A percentile compares a stretch with the other conserved stretches of the same genome.
These are phyloP conservation scores for Coccomyxa subellipsoidea DNA, from an alignment of 163 green algal species.

Conservation along the genomic window DNA sequence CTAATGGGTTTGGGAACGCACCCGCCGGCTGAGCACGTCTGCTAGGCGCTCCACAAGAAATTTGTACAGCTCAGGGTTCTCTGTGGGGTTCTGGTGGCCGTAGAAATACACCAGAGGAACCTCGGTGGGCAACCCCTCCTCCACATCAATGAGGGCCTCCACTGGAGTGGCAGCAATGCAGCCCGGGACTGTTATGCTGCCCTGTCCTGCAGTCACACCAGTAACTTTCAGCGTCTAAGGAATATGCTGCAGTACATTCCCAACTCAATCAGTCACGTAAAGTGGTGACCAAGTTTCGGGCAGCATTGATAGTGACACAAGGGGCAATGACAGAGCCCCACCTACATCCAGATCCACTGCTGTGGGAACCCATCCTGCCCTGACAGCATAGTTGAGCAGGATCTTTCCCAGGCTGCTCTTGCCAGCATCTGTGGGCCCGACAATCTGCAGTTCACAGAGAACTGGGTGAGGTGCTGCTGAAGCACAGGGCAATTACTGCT, in stretches of 20 bases:
- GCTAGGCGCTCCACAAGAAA: constrained; percentile 62
- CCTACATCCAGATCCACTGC: constrained; percentile 93
- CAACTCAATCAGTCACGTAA: not conserved
- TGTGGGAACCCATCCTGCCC: constrained; percentile 60
- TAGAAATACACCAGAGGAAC: constrained; percentile 80
- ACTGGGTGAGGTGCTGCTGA: too few relatives aligned
- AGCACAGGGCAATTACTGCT: too few relatives aligned
- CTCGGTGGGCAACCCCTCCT: constrained; percentile 72
- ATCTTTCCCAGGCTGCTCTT: constrained; percentile 84
- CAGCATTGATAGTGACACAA: too few relatives aligned
- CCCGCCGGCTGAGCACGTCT: not conserved
- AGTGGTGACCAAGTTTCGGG: too few relatives aligned
- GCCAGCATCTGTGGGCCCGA: constrained; percentile 78
- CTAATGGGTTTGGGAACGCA: too few relatives aligned
- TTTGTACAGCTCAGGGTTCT: constrained; percentile 62
- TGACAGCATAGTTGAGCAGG: constrained; percentile 89
- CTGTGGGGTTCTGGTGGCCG: constrained; percentile 55
- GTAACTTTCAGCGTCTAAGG: not conserved
- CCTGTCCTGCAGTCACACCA: constrained; percentile 55
- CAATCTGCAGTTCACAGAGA: constrained; percentile 48
- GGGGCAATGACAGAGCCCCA: constrained; percentile 15
- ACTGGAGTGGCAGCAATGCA: constrained; percentile 79
- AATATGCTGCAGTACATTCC: not conserved
- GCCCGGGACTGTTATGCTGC: constrained; percentile 72
- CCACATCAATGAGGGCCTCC: constrained; percentile 74